Evolutionary conservation across 306 rosid species (phyloP).

Genomic region (Vigna angularis): DNA sequence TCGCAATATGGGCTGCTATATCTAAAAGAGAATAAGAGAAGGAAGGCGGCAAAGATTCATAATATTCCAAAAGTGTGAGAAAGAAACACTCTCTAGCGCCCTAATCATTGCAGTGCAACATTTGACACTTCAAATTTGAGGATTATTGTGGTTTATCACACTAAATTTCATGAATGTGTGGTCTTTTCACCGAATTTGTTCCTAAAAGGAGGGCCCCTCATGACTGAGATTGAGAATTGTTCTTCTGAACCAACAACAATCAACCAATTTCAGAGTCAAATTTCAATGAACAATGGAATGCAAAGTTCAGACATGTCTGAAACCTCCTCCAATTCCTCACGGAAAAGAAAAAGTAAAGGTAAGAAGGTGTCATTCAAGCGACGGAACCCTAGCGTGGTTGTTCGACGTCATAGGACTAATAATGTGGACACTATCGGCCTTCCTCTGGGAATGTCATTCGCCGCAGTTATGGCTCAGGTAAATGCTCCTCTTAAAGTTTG

Average conservation of each 20-base stretch:
- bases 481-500: neutral
- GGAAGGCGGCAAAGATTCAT: neutral
- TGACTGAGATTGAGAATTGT: conserved; percentile 34
- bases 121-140: neutral
- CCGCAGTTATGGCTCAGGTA: conserved; percentile 87
- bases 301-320: conserved; percentile 43
- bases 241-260: conserved; percentile 1
- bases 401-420: conserved; percentile 52
- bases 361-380: conserved; percentile 55
- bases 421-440: conserved; percentile 64
- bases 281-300: conserved; percentile 37
- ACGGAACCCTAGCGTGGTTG: conserved; percentile 58
- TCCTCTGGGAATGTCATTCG: conserved; percentile 88
- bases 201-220: neutral
- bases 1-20: no score
- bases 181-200: conserved; percentile 9
- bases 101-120: neutral
- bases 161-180: conserved; percentile 13
- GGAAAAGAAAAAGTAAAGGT: conserved; percentile 30
- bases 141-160: neutral
- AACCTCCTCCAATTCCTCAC: conserved; percentile 48
- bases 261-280: conserved; percentile 14
- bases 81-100: neutral
- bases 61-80: neutral
- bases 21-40: no score